Conservation (phyloP, 352 stramenopile species). For the Globisporangium perplexum region DNA sequence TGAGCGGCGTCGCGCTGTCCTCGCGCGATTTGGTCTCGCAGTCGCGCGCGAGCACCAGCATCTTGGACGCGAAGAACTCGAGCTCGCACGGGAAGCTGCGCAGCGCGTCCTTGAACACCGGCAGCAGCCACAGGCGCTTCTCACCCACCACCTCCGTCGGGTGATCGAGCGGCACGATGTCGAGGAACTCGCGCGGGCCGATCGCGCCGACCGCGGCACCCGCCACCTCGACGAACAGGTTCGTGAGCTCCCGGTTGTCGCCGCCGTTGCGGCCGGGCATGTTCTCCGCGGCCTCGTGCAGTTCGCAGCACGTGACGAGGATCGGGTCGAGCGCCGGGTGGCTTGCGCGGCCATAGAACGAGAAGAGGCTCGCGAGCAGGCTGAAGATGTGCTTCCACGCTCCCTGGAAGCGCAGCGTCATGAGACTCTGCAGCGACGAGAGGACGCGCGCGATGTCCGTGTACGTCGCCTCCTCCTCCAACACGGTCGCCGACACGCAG, state of each 20-base stretch:
- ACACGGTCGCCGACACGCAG: slow-evolving; percentile 40
- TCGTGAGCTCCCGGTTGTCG: slow-evolving; percentile 29
- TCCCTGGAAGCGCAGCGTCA: slow-evolving; percentile 77
- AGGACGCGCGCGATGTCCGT: slow-evolving; percentile 64
- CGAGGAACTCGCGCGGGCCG: slow-evolving; percentile 59
- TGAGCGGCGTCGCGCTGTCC: slow-evolving; percentile 54
- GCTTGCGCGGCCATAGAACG: slow-evolving; percentile 57
- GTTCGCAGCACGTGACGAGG: slow-evolving; percentile 66
- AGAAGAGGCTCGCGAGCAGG: slow-evolving; percentile 64
- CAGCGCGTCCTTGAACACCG: slow-evolving; percentile 68
- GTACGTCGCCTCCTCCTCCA: slow-evolving; percentile 50
- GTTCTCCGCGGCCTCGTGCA: slow-evolving; percentile 74
- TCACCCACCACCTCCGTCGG: slow-evolving; percentile 65
- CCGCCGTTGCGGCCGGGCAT: slow-evolving; percentile 40
- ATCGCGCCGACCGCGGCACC: slow-evolving; percentile 58
- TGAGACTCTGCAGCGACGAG: slow-evolving; percentile 71
- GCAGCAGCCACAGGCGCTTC: slow-evolving; percentile 75
- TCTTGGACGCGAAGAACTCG: slow-evolving; percentile 62
- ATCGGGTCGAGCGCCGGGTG: slow-evolving; percentile 57
- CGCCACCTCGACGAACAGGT: slow-evolving; percentile 64
- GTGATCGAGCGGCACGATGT: slow-evolving; percentile 72
- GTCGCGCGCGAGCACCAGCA: slow-evolving; percentile 66
- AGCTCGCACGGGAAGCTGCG: slow-evolving; percentile 50
- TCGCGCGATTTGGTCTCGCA: slow-evolving; percentile 66
- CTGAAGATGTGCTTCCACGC: slow-evolving; percentile 80